These are phyloP conservation scores for Leccinum sublutescens DNA, from an alignment of 768 basidiomycete genomes.

Conservation along the genomic window DNA sequence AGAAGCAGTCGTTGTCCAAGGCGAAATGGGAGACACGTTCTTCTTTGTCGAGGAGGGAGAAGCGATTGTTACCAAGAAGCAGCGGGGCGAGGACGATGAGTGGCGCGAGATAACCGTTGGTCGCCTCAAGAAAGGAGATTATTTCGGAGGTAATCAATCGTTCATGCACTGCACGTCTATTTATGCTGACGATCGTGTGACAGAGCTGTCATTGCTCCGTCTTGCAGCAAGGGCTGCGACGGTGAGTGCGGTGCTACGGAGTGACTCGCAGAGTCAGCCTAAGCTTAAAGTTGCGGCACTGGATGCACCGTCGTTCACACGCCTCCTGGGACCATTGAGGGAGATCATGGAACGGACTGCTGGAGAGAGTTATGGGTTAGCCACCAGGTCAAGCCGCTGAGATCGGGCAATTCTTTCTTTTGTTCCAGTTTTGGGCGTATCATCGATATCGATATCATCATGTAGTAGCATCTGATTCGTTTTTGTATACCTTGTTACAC, in stretches of 20 bases:
- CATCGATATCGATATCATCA: neutral
- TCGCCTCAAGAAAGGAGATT: conserved; percentile 84
- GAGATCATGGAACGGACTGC: conserved; percentile 92
- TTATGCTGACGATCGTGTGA: conserved; percentile 8
- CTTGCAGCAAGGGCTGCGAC: conserved; percentile 94
- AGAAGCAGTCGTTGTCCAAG: conserved; percentile 85
- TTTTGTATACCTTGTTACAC: conserved; percentile 7
- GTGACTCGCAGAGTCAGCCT: conserved; percentile 40
- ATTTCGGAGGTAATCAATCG: conserved; percentile 80
- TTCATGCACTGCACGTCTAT: neutral
- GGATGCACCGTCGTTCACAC: conserved; percentile 90
- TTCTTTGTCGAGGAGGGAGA: conserved; percentile 97
- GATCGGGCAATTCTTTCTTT: neutral
- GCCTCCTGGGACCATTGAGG: conserved; percentile 86
- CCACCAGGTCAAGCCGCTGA: conserved; percentile 35
- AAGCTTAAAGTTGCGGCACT: conserved; percentile 93
- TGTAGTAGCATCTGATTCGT: conserved; percentile 9
- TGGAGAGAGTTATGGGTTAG: conserved; percentile 64
- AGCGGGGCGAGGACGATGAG: conserved; percentile 56
- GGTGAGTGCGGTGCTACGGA: conserved; percentile 68
- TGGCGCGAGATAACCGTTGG: conserved; percentile 70
- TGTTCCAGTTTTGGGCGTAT: neutral
- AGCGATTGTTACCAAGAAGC: conserved; percentile 80
- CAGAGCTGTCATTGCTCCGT: conserved; percentile 90
- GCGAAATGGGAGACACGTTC: conserved; percentile 95